These are phyloP conservation scores for Tricholoma hemisulphureum DNA, from an alignment of 768 basidiomycete genomes.

Conservation along the genomic window DNA sequence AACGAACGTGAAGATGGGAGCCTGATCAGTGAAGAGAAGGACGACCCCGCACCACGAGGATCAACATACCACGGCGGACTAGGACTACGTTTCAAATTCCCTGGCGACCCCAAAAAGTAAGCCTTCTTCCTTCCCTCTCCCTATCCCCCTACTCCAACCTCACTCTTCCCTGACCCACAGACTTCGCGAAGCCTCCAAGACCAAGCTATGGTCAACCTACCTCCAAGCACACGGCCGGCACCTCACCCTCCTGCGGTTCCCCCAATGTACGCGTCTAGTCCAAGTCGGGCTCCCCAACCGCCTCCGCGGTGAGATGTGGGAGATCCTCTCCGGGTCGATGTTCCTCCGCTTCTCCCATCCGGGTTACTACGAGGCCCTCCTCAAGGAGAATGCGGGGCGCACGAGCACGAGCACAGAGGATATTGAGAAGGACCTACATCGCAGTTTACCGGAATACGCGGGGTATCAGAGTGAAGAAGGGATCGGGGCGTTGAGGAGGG, in stretches of 20 bases:
- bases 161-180: conserved; percentile 42
- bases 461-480: conserved; percentile 93
- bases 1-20: conserved; percentile 71
- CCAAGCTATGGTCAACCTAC: conserved; percentile 93
- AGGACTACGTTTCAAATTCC: conserved; percentile 83
- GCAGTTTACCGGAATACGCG: conserved; percentile 94
- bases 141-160: background rate
- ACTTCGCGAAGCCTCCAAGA: conserved; percentile 87
- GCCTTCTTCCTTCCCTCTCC: background rate
- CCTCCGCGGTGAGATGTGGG: conserved; percentile 97
- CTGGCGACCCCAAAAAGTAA: conserved; percentile 91
- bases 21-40: conserved; percentile 53
- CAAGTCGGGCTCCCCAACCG: conserved; percentile 96
- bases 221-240: conserved; percentile 88
- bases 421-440: conserved; percentile 97
- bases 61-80: conserved; percentile 73
- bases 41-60: conserved; percentile 43
- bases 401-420: conserved; percentile 92
- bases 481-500: conserved; percentile 78
- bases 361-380: conserved; percentile 72
- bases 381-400: conserved; percentile 75
- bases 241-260: conserved; percentile 92
- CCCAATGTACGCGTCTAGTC: conserved; percentile 93
- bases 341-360: conserved; percentile 88
- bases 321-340: conserved; percentile 90